These are phyloP conservation scores for Blastobotrys parvus DNA, from an alignment of 805 yeast species.

Conservation along the genomic window DNA sequence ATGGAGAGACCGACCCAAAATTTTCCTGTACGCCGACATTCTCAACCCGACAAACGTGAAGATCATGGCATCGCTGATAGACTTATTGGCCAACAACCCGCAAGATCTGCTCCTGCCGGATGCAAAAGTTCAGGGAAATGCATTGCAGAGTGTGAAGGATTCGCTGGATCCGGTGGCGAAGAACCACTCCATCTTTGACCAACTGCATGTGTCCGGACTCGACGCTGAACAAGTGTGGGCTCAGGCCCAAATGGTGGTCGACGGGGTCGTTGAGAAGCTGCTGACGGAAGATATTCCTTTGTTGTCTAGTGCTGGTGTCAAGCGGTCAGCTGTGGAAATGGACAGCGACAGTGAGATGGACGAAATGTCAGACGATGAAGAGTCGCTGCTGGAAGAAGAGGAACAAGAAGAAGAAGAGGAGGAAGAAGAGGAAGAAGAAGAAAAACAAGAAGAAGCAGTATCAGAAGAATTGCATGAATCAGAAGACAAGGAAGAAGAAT, in stretches of 20 bases:
- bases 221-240: constrained; percentile 92
- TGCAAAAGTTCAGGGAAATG: constrained; percentile 14
- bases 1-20: too few species aligned
- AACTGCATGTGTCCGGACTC: constrained; percentile 73
- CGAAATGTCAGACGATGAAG: constrained; percentile 22
- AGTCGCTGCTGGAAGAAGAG: constrained; percentile 18
- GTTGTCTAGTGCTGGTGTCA: constrained; percentile 26
- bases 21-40: too few species aligned
- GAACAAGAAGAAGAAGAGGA: constrained; percentile 23
- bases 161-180: constrained; percentile 52
- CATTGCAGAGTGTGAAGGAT: constrained; percentile 32
- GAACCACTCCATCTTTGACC: constrained; percentile 60
- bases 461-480: constrained; percentile 24
- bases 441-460: constrained; percentile 26
- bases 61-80: constrained; percentile 4
- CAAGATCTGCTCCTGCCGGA: constrained; percentile 23
- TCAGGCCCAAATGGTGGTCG: constrained; percentile 78
- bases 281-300: constrained; percentile 48
- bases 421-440: constrained; percentile 26
- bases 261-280: constrained; percentile 61
- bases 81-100: constrained; percentile 14
- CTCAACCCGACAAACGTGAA: too few species aligned
- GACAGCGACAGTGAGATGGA: constrained; percentile 21
- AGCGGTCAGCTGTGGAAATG: constrained; percentile 19
- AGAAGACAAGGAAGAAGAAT: constrained; percentile 19